A percentile compares a stretch with the other conserved stretches of the same genome.
These are phyloP conservation scores for Ogataea haglerorum DNA, from an alignment of 805 yeast genomes.

Conservation along the genomic window DNA sequence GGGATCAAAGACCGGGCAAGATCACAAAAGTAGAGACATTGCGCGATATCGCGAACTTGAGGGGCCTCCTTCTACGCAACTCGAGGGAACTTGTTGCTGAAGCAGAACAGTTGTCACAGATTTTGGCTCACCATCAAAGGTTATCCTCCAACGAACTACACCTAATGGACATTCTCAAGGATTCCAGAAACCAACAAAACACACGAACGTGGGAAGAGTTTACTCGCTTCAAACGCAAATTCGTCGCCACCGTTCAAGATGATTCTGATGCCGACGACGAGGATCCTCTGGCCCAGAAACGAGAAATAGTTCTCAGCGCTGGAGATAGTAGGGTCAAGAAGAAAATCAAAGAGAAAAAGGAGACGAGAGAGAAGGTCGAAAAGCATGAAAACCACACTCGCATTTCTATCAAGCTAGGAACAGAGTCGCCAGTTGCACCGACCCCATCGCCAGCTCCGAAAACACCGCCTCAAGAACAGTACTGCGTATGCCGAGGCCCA, in stretches of 20 bases:
- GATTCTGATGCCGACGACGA: slow-evolving; percentile 6
- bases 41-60: slow-evolving; percentile 4
- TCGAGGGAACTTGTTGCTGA: slow-evolving; percentile 27
- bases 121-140: slow-evolving; percentile 23
- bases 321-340: neutral
- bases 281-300: slow-evolving; percentile 6
- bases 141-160: slow-evolving; percentile 25
- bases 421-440: neutral
- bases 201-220: slow-evolving; percentile 25
- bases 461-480: slow-evolving; percentile 23
- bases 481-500: slow-evolving; percentile 52
- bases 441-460: slow-evolving; percentile 9
- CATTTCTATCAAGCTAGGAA: neutral
- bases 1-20: slow-evolving; percentile 1
- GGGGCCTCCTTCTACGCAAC: slow-evolving; percentile 16
- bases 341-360: neutral
- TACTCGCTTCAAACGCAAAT: slow-evolving; percentile 22
- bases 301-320: too few species aligned
- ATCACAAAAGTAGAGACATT: slow-evolving; percentile 1
- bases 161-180: slow-evolving; percentile 21
- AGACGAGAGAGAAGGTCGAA: too few species aligned
- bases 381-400: neutral
- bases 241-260: slow-evolving; percentile 4
- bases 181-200: slow-evolving; percentile 14
- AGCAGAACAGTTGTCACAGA: slow-evolving; percentile 20